These are phyloP conservation scores for Boehmeria nivea DNA, from an alignment of 306 rosid species.

Conservation along the genomic window DNA sequence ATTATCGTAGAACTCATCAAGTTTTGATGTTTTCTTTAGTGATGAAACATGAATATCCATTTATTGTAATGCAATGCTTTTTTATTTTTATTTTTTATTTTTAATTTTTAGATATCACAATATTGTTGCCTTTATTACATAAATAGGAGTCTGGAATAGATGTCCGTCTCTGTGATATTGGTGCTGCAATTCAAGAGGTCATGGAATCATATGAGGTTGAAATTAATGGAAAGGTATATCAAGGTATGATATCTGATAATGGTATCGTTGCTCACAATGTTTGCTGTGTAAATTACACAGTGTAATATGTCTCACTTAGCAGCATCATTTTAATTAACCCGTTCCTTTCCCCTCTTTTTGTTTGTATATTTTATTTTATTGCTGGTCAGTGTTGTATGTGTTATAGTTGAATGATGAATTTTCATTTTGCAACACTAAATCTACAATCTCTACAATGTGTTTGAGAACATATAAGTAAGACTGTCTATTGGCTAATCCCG, in stretches of 20 bases:
- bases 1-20: no score
- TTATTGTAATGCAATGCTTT: background rate
- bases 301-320: no score
- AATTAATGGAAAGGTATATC: constrained; percentile 84
- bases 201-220: constrained; percentile 97
- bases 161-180: constrained; percentile 94
- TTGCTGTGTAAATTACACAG: no score
- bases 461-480: background rate
- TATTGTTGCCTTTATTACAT: background rate
- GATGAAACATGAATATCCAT: no score
- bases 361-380: no score
- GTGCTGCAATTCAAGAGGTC: constrained; percentile 98
- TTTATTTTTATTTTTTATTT: background rate
- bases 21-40: no score
- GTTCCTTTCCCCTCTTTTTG: background rate
- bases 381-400: no score
- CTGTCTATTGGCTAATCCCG: background rate
- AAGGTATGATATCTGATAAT: constrained; percentile 41
- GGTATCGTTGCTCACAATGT: background rate
- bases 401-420: no score
- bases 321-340: no score
- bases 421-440: background rate
- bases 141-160: constrained; percentile 87
- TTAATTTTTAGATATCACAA: background rate
- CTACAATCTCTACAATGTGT: background rate